Conservation (phyloP, 495 filamentous ascomycete genomes). For the Apiosordaria backusii region DNA sequence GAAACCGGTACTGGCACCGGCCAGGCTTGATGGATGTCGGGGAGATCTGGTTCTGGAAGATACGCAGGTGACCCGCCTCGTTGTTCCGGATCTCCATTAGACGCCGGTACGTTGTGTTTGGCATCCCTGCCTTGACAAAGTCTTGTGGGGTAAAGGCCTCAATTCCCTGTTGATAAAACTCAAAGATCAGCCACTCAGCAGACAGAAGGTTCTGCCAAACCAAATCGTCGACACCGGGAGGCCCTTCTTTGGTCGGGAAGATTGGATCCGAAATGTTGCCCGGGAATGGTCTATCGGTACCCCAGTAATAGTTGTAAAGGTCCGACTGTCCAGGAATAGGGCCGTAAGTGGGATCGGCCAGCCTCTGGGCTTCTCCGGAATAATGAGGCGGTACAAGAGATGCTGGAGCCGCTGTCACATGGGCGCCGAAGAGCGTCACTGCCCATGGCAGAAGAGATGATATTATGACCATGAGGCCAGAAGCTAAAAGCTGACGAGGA, state of each 20-base stretch:
- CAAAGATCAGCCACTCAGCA: conserved; percentile 55
- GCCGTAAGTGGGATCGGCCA: conserved; percentile 38
- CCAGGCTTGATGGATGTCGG: conserved; percentile 51
- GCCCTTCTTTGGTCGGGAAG: conserved; percentile 39
- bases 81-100: conserved; percentile 55
- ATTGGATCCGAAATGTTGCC: conserved; percentile 43
- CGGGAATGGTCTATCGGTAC: conserved; percentile 43
- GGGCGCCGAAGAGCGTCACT: neutral
- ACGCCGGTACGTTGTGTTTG: conserved; percentile 45
- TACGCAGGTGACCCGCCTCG: conserved; percentile 53
- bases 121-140: conserved; percentile 43
- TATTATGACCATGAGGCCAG: neutral
- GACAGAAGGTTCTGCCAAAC: conserved; percentile 53
- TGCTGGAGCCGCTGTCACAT: neutral
- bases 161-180: conserved; percentile 52
- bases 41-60: conserved; percentile 54
- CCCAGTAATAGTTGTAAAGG: conserved; percentile 43
- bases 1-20: conserved; percentile 47
- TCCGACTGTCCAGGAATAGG: conserved; percentile 44
- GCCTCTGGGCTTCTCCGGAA: conserved; percentile 31
- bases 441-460: neutral
- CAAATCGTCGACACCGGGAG: conserved; percentile 43
- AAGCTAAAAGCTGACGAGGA: neutral
- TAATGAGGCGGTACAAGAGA: conserved; percentile 7
- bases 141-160: conserved; percentile 41